Evolutionary conservation across 2,329 filamentous ascomycete genomes (phyloP), one percentile per base, ranked within the genome.

Genomic region (Aspergillus sp.): DNA sequence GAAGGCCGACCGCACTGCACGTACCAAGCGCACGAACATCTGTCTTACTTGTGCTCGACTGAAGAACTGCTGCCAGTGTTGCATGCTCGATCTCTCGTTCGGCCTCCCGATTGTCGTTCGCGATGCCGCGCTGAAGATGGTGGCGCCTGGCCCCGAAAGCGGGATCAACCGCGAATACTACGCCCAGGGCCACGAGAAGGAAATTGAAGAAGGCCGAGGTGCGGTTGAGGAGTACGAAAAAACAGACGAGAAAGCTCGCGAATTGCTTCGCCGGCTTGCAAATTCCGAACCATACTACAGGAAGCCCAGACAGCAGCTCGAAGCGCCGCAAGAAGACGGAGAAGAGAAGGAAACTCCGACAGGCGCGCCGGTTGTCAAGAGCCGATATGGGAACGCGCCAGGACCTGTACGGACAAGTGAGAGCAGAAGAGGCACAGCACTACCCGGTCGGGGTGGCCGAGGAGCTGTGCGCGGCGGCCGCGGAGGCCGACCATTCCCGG

Each of bases 41-140:
- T 99, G 95, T 76, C 82, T 99, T 23, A 99, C 95, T 41, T 99
- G 95, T 80, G 93, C 95, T 21, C 90, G 95, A 45, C 83, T 98
- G 65, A 99, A 99, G 79, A 99, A 99, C 80, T 98, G 95, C 80
- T 99, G 95, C 72, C 95, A 99, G 80, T 93, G 89, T 78, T 99
- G 95, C 81, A 98, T 98, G 91, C 88, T 99, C 53, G 95, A 99
- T 82, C 80, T 99, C 59, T 93, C 91, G 12, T 99, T 98, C 70
- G 96, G 95, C 23, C 82, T 99, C 27, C 95, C 95, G 11, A 96
- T 99, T 70, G 90, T 93, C 14, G 90, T 99, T 58, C 87, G 95
- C 71, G 95, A 99, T 80, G 95, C 95, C 3, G 95, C 96, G 5
- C 82, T 99, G 62, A 98, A 98, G 81, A 96, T 99, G 90, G 90